Percentiles rank a stretch among this genome's conserved stretches.
These are phyloP conservation scores for Globisporangium orthogonon DNA, from an alignment of 352 stramenopile genomes.

Conservation along the genomic window DNA sequence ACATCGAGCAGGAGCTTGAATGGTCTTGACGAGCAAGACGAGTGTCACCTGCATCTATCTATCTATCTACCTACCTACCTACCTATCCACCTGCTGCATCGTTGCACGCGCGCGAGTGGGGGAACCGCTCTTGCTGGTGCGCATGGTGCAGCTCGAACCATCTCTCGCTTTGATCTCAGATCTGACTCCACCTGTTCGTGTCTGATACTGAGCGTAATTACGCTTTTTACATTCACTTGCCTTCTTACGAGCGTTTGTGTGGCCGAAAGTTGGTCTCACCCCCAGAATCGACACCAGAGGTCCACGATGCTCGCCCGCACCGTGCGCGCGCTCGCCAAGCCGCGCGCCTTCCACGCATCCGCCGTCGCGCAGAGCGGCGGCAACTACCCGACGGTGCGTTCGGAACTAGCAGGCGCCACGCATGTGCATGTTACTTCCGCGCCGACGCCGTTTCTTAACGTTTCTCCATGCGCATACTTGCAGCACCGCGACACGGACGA, in stretches of 20 bases:
- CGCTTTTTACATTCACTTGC: background rate
- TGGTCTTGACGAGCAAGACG: too few relatives aligned
- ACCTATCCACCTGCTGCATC: too few relatives aligned
- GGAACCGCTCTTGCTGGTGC: too few relatives aligned
- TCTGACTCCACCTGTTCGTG: too few relatives aligned
- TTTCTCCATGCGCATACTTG: background rate
- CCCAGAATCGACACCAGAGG: background rate
- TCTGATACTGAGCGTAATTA: background rate
- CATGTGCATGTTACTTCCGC: too few relatives aligned
- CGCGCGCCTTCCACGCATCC: constrained; percentile 42
- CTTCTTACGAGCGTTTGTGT: constrained; percentile 3
- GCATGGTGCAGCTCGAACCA: too few relatives aligned
- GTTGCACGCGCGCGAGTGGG: too few relatives aligned
- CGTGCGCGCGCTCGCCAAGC: constrained; percentile 41
- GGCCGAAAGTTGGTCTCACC: background rate
- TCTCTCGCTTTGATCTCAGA: too few relatives aligned
- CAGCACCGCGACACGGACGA: constrained; percentile 96
- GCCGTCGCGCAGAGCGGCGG: constrained; percentile 24
- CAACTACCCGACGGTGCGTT: constrained; percentile 21
- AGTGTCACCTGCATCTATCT: too few relatives aligned
- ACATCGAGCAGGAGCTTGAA: too few relatives aligned
- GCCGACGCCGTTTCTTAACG: too few relatives aligned
- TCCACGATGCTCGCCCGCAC: constrained; percentile 51
- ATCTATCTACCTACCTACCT: too few relatives aligned
- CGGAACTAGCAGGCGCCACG: background rate